Evolutionary conservation across 2,329 filamentous ascomycete genomes (phyloP).

Genomic region (Calonectria montana): DNA sequence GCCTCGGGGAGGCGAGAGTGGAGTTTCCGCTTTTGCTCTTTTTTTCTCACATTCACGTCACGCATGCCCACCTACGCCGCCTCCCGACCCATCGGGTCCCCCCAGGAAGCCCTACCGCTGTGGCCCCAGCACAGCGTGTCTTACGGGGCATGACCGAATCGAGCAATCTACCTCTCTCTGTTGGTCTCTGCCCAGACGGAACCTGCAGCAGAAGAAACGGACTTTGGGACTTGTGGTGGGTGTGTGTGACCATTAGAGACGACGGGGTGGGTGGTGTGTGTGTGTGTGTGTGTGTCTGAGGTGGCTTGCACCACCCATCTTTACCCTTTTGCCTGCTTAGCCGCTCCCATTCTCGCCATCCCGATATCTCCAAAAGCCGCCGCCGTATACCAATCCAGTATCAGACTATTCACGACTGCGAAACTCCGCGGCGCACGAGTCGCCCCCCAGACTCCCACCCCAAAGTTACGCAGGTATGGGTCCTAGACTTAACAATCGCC

Average conservation of each 20-base stretch:
- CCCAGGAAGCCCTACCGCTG: background rate
- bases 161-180: background rate
- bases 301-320: conserved; percentile 7
- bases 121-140: conserved; percentile 1
- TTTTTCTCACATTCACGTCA: background rate
- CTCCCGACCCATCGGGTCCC: conserved; percentile 2
- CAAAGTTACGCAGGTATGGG: background rate
- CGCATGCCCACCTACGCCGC: background rate
- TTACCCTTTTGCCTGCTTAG: background rate
- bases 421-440: conserved; percentile 1
- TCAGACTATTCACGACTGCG: background rate
- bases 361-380: background rate
- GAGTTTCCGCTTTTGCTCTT: background rate
- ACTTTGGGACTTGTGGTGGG: conserved; percentile 11
- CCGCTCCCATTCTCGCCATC: background rate
- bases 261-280: background rate
- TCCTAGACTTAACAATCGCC: conserved; percentile 29
- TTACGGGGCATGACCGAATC: conserved; percentile 10
- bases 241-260: conserved; percentile 3
- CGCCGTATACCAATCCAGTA: background rate
- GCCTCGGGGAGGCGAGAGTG: background rate
- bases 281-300: background rate
- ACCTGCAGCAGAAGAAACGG: conserved; percentile 6
- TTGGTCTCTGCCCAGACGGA: conserved; percentile 4
- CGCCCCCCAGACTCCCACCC: background rate